These are phyloP conservation scores for Skeletonema costatum DNA, from an alignment of 108 stramenopile species.

Conservation along the genomic window DNA sequence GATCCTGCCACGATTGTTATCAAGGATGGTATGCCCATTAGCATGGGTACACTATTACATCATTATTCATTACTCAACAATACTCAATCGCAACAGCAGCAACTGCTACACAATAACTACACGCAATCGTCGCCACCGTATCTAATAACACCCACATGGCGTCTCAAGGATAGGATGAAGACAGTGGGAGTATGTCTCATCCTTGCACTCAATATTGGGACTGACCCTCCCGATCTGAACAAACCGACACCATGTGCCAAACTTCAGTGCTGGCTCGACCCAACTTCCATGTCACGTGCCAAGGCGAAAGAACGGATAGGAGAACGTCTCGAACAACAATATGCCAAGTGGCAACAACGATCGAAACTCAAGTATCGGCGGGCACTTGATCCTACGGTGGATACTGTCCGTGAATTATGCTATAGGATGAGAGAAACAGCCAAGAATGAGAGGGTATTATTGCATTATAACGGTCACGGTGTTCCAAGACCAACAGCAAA, in stretches of 20 bases:
- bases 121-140: conserved; percentile 5
- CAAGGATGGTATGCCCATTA: conserved; percentile 36
- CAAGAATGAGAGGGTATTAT: conserved; percentile 79
- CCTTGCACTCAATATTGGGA: conserved; percentile 94
- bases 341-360: conserved; percentile 82
- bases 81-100: background rate
- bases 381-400: conserved; percentile 94
- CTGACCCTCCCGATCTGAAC: conserved; percentile 95
- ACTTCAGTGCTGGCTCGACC: conserved; percentile 97
- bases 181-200: conserved; percentile 94
- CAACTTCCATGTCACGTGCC: conserved; percentile 61
- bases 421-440: conserved; percentile 74
- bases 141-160: conserved; percentile 78
- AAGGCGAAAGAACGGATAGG: conserved; percentile 92
- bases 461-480: conserved; percentile 99
- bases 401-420: conserved; percentile 88
- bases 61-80: conserved; percentile 32
- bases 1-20: conserved; percentile 43
- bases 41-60: conserved; percentile 37
- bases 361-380: conserved; percentile 73
- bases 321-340: conserved; percentile 88
- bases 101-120: background rate
- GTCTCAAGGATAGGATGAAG: conserved; percentile 93
- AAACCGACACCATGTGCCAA: conserved; percentile 91
- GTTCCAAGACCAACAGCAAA: conserved; percentile 95